phyloP scores from a whole-genome alignment of 2,329 filamentous ascomycete genomes.

The Teratosphaeria gauchensis region DNA sequence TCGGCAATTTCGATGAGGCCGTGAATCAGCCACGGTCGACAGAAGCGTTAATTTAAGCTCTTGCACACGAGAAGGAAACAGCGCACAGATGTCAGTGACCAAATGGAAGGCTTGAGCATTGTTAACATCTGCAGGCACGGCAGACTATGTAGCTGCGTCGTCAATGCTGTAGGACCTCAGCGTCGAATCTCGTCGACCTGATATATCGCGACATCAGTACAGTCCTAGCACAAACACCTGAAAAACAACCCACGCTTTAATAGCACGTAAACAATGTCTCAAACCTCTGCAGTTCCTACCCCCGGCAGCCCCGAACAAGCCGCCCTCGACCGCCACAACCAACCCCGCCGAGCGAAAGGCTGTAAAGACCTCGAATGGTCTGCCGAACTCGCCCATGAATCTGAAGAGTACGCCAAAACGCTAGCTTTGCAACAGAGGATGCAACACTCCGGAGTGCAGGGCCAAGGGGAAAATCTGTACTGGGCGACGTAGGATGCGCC shows the following conservation, averaged over 20 bases:
- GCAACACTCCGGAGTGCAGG: conserved; percentile 8
- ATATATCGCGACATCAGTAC: neutral
- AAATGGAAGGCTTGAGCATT: neutral
- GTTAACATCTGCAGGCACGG: neutral
- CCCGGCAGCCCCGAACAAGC: neutral
- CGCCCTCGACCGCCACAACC: conserved; percentile 5
- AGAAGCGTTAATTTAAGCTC: too few species aligned
- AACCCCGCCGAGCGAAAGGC: conserved; percentile 2
- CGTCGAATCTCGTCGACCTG: neutral
- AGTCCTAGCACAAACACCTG: neutral
- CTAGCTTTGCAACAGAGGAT: conserved; percentile 5
- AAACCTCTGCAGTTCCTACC: neutral
- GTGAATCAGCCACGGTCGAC: too few species aligned
- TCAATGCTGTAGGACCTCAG: neutral
- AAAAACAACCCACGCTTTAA: neutral
- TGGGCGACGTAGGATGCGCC: conserved; percentile 13
- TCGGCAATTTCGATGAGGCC: too few species aligned
- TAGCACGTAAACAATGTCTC: neutral
- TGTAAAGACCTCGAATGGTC: conserved; percentile 4
- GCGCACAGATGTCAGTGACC: neutral
- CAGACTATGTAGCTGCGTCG: neutral
- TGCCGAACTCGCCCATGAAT: conserved; percentile 7
- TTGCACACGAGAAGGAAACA: too few species aligned
- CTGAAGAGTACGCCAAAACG: conserved; percentile 5
- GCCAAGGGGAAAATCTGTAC: conserved; percentile 28